Percentiles rank a stretch among this genome's conserved stretches.
Conservation (phyloP, 2,329 filamentous ascomycete genomes). For the Clarireedia homoeocarpa region DNA sequence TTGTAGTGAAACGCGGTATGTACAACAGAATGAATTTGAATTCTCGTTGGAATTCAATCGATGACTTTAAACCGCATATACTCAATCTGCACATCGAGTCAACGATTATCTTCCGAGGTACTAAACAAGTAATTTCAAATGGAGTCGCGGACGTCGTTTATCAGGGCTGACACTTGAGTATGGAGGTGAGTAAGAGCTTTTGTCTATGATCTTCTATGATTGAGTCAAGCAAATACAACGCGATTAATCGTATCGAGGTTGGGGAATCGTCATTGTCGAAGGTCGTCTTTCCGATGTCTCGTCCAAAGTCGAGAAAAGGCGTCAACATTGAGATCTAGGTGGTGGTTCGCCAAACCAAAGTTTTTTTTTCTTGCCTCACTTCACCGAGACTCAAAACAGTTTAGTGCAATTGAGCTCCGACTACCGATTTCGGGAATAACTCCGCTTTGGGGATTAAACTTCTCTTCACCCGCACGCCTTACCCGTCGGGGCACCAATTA, state of each 20-base stretch:
- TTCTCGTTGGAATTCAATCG: conserved; percentile 21
- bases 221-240: background rate
- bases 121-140: too few relatives aligned
- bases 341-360: background rate
- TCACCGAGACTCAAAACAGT: background rate
- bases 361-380: background rate
- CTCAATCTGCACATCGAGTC: conserved; percentile 17
- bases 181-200: background rate
- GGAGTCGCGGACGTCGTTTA: too few relatives aligned
- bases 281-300: background rate
- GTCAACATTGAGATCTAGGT: background rate
- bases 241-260: background rate
- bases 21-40: conserved; percentile 22
- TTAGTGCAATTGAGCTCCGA: background rate
- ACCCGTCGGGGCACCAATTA: too few relatives aligned
- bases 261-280: background rate
- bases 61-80: conserved; percentile 13
- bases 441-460: background rate
- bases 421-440: background rate
- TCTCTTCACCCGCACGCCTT: too few relatives aligned
- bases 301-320: too few relatives aligned
- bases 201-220: background rate
- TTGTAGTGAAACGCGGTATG: conserved; percentile 13
- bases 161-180: too few relatives aligned
- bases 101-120: background rate